These are phyloP conservation scores for Globisporangium alternatum DNA, from an alignment of 352 stramenopile genomes.

Conservation along the genomic window DNA sequence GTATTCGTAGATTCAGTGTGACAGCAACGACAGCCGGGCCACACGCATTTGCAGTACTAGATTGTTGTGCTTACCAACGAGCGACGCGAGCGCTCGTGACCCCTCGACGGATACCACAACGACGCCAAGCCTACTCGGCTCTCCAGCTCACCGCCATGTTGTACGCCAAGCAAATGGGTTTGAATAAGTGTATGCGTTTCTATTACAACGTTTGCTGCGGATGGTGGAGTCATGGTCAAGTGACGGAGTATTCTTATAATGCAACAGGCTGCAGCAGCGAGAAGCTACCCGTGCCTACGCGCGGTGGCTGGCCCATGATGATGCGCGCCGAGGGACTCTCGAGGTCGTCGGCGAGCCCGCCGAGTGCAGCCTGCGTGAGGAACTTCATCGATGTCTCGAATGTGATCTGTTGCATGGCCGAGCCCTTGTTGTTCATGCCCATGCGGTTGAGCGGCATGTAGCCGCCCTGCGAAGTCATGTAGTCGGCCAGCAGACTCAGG, in stretches of 20 bases:
- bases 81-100: too few species aligned
- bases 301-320: constrained; percentile 93
- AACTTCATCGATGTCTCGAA: constrained; percentile 99
- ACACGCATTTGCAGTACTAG: too few species aligned
- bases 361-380: constrained; percentile 94
- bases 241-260: constrained; percentile 38
- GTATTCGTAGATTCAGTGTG: too few species aligned
- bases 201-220: constrained; percentile 8
- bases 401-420: constrained; percentile 98
- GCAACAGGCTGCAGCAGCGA: constrained; percentile 89
- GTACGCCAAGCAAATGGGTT: neutral
- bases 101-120: too few species aligned
- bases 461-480: constrained; percentile 98
- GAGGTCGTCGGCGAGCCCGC: constrained; percentile 87
- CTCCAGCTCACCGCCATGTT: too few species aligned
- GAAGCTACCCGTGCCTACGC: constrained; percentile 96
- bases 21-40: too few species aligned
- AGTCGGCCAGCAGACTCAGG: constrained; percentile 98
- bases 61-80: too few species aligned
- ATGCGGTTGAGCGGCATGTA: constrained; percentile 98
- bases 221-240: neutral
- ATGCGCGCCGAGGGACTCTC: constrained; percentile 94
- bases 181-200: constrained; percentile 1
- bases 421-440: constrained; percentile 96
- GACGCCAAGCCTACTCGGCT: too few species aligned